These are phyloP conservation scores for Sporisorium iseilematis-ciliati DNA, from an alignment of 1,284 basidiomycete genomes.

Conservation along the genomic window DNA sequence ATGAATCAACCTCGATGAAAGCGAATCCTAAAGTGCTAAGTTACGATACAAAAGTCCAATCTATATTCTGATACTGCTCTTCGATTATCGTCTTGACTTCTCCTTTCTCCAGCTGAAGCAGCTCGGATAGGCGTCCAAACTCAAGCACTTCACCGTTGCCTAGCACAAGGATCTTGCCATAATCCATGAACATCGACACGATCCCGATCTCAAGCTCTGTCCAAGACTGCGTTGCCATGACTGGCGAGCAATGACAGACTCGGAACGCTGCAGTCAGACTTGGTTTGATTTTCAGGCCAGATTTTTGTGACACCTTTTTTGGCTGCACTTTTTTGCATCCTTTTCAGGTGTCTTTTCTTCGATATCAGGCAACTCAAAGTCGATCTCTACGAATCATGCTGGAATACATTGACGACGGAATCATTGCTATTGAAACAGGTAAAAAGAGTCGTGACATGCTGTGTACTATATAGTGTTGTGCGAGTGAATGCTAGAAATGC, in stretches of 20 bases:
- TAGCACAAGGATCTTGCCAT: constrained; percentile 81
- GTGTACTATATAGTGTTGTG: neutral
- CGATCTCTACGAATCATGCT: neutral
- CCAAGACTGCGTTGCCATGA: constrained; percentile 56
- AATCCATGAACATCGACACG: constrained; percentile 78
- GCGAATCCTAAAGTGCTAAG: no score
- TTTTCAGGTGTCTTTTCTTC: neutral
- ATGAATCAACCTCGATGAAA: no score
- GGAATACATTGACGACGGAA: neutral
- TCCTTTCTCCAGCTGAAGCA: constrained; percentile 20
- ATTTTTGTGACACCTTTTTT: neutral
- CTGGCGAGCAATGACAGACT: no score
- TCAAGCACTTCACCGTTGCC: constrained; percentile 77
- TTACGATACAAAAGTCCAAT: neutral
- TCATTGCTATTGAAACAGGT: constrained; percentile 7
- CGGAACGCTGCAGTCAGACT: no score
- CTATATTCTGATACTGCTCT: constrained; percentile 27
- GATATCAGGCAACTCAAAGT: neutral
- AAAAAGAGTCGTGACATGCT: constrained; percentile 12
- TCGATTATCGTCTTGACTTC: constrained; percentile 38
- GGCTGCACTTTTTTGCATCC: neutral
- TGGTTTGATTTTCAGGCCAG: no score
- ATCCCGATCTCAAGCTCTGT: constrained; percentile 68
- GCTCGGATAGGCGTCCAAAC: constrained; percentile 72
- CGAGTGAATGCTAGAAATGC: constrained; percentile 10